phyloP scores from a whole-genome alignment of 1,284 basidiomycete species.

The Malassezia furfur region DNA sequence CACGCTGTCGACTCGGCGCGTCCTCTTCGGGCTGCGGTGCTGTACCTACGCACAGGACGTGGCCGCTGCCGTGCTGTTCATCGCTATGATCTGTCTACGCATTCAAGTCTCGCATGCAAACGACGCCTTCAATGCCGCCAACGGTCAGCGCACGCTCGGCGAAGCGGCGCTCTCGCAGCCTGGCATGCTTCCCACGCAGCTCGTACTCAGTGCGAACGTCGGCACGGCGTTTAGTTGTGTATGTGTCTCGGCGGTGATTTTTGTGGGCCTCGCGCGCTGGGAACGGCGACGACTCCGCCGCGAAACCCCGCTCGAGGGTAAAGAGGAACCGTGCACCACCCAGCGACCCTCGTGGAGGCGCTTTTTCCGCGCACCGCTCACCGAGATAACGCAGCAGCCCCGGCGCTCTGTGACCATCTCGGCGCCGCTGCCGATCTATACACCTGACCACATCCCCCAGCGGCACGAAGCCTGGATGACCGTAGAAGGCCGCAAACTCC shows the following conservation, averaged over 20 bases:
- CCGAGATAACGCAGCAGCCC: background rate
- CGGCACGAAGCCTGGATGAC: conserved; percentile 1
- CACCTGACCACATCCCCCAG: background rate
- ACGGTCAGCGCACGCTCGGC: background rate
- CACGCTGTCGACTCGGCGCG: background rate
- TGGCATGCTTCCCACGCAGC: background rate
- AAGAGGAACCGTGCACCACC: background rate
- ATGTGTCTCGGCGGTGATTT: background rate
- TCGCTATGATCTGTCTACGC: conserved; percentile 5
- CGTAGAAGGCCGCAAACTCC: background rate
- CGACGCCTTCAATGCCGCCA: conserved; percentile 7
- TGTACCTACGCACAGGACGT: conserved; percentile 9
- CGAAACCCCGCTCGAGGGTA: background rate
- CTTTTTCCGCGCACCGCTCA: background rate
- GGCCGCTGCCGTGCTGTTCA: background rate
- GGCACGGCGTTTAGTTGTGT: conserved; percentile 13
- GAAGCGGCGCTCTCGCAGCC: background rate
- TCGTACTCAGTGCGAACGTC: background rate
- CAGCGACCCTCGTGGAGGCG: background rate
- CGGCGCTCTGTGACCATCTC: background rate
- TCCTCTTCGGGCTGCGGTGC: background rate
- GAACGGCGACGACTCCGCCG: conserved; percentile 10
- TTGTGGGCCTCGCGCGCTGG: background rate
- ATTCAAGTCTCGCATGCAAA: conserved; percentile 3
- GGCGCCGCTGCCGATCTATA: conserved; percentile 1